Evolutionary conservation across 306 rosid genomes (phyloP).

Genomic region (Arachis hypogaea): DNA sequence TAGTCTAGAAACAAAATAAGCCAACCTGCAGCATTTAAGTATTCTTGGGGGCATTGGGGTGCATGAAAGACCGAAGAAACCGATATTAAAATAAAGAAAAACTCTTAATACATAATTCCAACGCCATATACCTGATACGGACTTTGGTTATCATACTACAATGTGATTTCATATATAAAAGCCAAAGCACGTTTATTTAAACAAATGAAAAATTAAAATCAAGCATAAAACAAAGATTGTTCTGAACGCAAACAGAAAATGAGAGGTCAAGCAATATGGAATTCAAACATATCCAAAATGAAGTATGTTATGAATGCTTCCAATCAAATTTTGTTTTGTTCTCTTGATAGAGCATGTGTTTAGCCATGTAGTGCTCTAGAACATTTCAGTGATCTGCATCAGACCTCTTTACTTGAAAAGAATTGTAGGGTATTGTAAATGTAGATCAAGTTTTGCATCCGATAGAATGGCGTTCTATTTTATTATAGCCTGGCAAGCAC

Average conservation of each 20-base stretch:
- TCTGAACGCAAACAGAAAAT: too few species aligned
- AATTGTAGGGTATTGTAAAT: slow-evolving; percentile 42
- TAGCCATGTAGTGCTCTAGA: slow-evolving; percentile 31
- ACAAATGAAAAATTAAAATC: neutral
- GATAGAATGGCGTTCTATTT: slow-evolving; percentile 51
- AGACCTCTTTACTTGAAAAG: slow-evolving; percentile 44
- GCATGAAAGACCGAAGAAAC: too few species aligned
- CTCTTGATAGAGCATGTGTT: slow-evolving; percentile 28
- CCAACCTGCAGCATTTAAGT: too few species aligned
- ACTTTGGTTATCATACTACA: neutral
- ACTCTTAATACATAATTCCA: neutral
- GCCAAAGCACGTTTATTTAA: too few species aligned
- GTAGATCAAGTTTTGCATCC: slow-evolving; percentile 51
- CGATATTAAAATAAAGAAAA: neutral
- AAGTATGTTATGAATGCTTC: slow-evolving; percentile 23
- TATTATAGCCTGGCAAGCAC: slow-evolving; percentile 53
- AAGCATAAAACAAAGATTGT: neutral
- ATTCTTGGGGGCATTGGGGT: too few species aligned
- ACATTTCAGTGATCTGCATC: slow-evolving; percentile 46
- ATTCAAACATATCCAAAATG: slow-evolving; percentile 4
- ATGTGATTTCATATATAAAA: neutral
- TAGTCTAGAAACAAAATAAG: too few species aligned
- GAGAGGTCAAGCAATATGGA: neutral
- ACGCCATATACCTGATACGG: neutral
- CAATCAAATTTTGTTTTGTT: slow-evolving; percentile 27